Evolutionary conservation across 2,329 filamentous ascomycete genomes (phyloP), one percentile per base, ranked within the genome.

Genomic region (Fonsecaea monophora): DNA sequence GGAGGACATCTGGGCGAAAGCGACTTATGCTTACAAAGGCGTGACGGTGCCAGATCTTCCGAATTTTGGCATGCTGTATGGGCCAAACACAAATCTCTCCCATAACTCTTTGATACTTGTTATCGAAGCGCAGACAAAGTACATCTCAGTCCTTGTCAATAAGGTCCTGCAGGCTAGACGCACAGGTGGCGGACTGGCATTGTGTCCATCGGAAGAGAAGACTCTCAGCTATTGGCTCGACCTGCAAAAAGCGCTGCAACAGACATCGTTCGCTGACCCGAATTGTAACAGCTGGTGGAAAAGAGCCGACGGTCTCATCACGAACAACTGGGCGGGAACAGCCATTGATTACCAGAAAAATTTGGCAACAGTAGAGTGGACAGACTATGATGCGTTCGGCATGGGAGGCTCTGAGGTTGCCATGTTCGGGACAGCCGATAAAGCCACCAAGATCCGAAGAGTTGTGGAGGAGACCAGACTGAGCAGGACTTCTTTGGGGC

Each of bases 81-180:
- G 85, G 0, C 85, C 84, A 4, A 87, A 86, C 73, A 87, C 83
- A 1, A 84, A 83, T 62, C 77, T 83, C 65, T 85, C 82, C 0
- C 83, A 85, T 73, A 86, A 85, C 66, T 82, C 79, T 54, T 86
- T 87, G 70, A 84, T 87, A 68, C 77, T 87, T 13, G 87, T 87
- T 84, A 86, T 87, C 67, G 86, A 88, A 71, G 81, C 84, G 1
- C 85, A 88, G 70, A 80, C 78, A 1, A 78, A 82, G 1, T 87
- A 86, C 71, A 79, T 87, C 63, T 84, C 81, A 65, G 78, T 77
- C 0, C 71, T 87, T 38, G 81, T 87, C 53, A 71, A 74, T 0
- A 78, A 81, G 4, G 79, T 88, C 0, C 78, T 86, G 1, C 75
- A 77, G 6, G 83, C 84, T 0, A 76, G 80, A 12, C 69, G 73